Evolutionary conservation across 176 grass and related monocot species (phyloP).

Genomic region (Pharus latifolius): DNA sequence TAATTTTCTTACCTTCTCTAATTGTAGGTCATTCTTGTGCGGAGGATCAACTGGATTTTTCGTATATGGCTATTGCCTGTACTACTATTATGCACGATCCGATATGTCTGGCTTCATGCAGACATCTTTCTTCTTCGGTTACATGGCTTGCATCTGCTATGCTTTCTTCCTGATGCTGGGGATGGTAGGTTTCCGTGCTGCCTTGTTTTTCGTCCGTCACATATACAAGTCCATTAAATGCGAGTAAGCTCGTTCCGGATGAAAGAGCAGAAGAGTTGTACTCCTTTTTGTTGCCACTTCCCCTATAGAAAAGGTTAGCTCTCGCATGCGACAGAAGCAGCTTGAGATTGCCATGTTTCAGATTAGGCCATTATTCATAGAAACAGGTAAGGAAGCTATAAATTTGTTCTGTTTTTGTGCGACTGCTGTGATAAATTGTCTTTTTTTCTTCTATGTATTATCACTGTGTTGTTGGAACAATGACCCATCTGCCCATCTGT

Average conservation of each 20-base stretch:
- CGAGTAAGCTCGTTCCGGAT: constrained; percentile 33
- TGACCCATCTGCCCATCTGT: constrained; percentile 31
- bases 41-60: constrained; percentile 94
- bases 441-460: constrained; percentile 35
- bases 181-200: constrained; percentile 80
- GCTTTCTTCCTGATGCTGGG: constrained; percentile 96
- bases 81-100: constrained; percentile 90
- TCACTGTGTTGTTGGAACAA: constrained; percentile 30
- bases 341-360: constrained; percentile 47
- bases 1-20: background rate
- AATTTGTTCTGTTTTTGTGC: constrained; percentile 52
- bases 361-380: constrained; percentile 69
- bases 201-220: constrained; percentile 93
- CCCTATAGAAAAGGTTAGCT: constrained; percentile 56
- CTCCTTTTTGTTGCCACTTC: constrained; percentile 38
- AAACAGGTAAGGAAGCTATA: constrained; percentile 55
- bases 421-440: constrained; percentile 31
- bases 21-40: constrained; percentile 77
- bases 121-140: constrained; percentile 98
- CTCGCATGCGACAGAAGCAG: constrained; percentile 32
- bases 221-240: constrained; percentile 98
- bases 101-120: constrained; percentile 99
- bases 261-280: constrained; percentile 46
- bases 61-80: constrained; percentile 87
- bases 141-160: constrained; percentile 99